phyloP scores from a whole-genome alignment of 2,329 filamentous ascomycete genomes.

The Phialophora expanda region DNA sequence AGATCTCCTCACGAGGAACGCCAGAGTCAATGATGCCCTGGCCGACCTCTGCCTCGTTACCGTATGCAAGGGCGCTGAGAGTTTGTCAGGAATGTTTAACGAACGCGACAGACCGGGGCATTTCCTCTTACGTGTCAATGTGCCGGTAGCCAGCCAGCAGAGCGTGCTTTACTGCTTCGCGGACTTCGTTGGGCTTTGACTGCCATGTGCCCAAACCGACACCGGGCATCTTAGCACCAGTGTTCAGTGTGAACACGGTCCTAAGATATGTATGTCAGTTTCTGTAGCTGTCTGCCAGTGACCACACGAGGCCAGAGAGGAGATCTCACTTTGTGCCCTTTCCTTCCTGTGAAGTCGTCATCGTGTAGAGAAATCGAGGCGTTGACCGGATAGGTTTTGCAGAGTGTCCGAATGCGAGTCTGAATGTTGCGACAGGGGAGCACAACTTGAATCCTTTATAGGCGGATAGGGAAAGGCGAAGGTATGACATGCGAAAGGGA shows the following conservation, averaged over 20 bases:
- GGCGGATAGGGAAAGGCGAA: slow-evolving; percentile 16
- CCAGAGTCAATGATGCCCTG: slow-evolving; percentile 67
- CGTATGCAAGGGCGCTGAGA: slow-evolving; percentile 69
- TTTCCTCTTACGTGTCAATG: slow-evolving; percentile 64
- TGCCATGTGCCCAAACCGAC: slow-evolving; percentile 82
- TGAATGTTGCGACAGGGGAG: slow-evolving; percentile 17
- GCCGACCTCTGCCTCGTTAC: slow-evolving; percentile 74
- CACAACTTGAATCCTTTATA: slow-evolving; percentile 24
- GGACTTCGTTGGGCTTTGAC: slow-evolving; percentile 70
- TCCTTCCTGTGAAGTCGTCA: slow-evolving; percentile 33
- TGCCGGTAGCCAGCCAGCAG: slow-evolving; percentile 73
- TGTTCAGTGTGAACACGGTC: slow-evolving; percentile 46
- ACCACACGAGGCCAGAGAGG: not conserved
- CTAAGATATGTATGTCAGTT: slow-evolving; percentile 23
- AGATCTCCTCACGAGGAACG: slow-evolving; percentile 69
- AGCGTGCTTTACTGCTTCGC: slow-evolving; percentile 72
- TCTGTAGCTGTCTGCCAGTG: not conserved
- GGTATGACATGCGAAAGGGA: slow-evolving; percentile 27
- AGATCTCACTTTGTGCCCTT: slow-evolving; percentile 37
- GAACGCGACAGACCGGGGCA: not conserved
- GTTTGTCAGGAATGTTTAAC: not conserved
- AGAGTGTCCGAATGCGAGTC: slow-evolving; percentile 4
- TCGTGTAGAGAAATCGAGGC: slow-evolving; percentile 24
- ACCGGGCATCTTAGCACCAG: slow-evolving; percentile 56
- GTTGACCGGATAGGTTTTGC: slow-evolving; percentile 10